phyloP scores from a whole-genome alignment of 2,329 filamentous ascomycete genomes.

The Phialophora tarda region DNA sequence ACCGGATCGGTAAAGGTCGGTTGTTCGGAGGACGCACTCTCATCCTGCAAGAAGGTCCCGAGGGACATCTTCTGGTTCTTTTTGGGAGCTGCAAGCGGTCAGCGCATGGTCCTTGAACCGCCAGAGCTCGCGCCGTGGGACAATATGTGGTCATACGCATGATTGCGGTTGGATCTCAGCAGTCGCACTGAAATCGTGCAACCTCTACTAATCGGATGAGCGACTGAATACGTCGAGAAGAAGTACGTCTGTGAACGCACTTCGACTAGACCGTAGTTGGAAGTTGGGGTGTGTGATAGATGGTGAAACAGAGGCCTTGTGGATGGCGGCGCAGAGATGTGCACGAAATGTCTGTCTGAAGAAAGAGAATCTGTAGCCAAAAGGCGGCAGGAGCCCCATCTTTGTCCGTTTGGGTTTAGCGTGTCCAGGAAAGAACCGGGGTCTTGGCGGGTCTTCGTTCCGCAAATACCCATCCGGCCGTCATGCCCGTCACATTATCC shows the following conservation, averaged over 20 bases:
- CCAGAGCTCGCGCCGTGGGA: conserved; percentile 11
- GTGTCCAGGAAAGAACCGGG: conserved; percentile 2
- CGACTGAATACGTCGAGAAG: conserved; percentile 7
- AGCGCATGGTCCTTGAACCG: conserved; percentile 8
- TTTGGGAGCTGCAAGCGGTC: conserved; percentile 73
- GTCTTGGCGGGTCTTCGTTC: conserved; percentile 18
- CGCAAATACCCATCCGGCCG: background rate
- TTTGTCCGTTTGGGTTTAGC: conserved; percentile 16
- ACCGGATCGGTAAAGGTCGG: conserved; percentile 25
- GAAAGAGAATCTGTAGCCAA: conserved; percentile 2
- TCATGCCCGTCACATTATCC: background rate
- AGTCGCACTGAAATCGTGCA: conserved; percentile 28
- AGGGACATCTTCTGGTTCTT: conserved; percentile 98
- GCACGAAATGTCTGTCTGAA: conserved; percentile 17
- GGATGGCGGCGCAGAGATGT: conserved; percentile 14
- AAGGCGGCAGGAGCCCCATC: conserved; percentile 11
- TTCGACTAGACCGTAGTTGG: conserved; percentile 7
- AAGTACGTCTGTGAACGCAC: conserved; percentile 17
- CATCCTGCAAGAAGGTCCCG: conserved; percentile 90
- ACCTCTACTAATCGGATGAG: conserved; percentile 10
- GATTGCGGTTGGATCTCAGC: conserved; percentile 35
- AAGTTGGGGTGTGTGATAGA: conserved; percentile 4
- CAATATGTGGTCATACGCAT: conserved; percentile 35
- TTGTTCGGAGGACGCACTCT: conserved; percentile 67
- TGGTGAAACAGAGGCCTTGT: conserved; percentile 6